Evolutionary conservation across 2,329 filamentous ascomycete genomes (phyloP).

Genomic region (Xylaria sp.): DNA sequence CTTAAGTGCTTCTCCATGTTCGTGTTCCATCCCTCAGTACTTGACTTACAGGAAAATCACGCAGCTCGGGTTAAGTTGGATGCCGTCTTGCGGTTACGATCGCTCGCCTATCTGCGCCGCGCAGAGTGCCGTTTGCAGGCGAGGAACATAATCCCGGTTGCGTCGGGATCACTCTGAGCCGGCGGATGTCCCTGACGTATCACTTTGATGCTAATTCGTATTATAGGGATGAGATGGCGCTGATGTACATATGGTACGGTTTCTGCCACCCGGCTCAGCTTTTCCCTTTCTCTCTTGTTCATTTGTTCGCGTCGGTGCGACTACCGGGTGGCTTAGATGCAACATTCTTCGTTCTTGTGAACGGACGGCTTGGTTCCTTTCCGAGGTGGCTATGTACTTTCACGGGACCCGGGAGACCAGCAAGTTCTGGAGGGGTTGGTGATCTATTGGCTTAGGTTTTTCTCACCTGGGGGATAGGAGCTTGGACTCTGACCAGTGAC

Average conservation of each 20-base stretch:
- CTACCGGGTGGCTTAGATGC: background rate
- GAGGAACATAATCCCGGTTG: too few species aligned
- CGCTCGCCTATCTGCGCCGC: background rate
- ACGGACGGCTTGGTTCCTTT: background rate
- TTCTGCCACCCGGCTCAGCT: background rate
- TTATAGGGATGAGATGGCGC: background rate
- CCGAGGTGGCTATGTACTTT: constrained; percentile 4
- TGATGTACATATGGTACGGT: background rate
- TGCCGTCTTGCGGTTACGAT: background rate
- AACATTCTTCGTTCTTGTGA: background rate
- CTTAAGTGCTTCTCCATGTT: background rate
- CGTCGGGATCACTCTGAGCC: too few species aligned
- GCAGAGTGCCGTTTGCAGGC: too few species aligned
- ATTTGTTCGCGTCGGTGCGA: background rate
- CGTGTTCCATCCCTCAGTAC: background rate
- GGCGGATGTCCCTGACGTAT: too few species aligned
- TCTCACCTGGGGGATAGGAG: background rate
- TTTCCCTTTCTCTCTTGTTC: background rate
- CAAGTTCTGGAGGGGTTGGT: background rate
- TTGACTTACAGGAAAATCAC: background rate
- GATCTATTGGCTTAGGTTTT: background rate
- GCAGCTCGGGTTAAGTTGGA: background rate
- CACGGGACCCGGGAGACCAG: background rate
- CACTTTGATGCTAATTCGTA: too few species aligned
- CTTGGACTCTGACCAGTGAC: background rate